Evolutionary conservation across 2,329 filamentous ascomycete genomes (phyloP).

Genomic region (Ambrosiella xylebori): DNA sequence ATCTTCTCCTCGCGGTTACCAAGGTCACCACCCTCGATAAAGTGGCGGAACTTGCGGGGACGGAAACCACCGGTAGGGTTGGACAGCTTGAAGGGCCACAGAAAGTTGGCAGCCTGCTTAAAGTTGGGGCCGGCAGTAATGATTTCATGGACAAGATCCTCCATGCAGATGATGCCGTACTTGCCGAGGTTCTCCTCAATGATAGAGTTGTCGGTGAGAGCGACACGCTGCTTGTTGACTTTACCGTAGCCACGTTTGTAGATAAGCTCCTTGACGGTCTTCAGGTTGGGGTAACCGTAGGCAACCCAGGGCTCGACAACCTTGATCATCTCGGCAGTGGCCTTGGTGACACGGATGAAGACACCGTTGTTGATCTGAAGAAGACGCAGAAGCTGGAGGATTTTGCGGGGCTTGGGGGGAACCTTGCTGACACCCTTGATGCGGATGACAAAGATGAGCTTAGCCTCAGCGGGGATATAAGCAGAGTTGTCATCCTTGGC

Average conservation of each 20-base stretch:
- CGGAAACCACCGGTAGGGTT: constrained; percentile 97
- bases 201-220: constrained; percentile 93
- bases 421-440: constrained; percentile 99
- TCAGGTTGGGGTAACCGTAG: constrained; percentile 99
- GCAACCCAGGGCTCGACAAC: constrained; percentile 98
- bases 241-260: constrained; percentile 99
- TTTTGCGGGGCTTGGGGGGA: constrained; percentile 99
- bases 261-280: constrained; percentile 96
- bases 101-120: constrained; percentile 98
- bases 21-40: constrained; percentile 93
- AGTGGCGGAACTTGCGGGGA: constrained; percentile 96
- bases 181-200: constrained; percentile 94
- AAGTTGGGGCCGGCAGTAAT: constrained; percentile 97
- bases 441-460: constrained; percentile 93
- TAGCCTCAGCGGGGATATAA: constrained; percentile 87
- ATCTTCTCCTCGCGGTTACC: constrained; percentile 98
- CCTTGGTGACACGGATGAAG: constrained; percentile 96
- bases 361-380: constrained; percentile 99
- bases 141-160: constrained; percentile 99
- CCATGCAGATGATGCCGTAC: constrained; percentile 98
- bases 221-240: constrained; percentile 92
- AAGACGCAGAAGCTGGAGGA: constrained; percentile 95
- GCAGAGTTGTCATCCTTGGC: constrained; percentile 86
- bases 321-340: constrained; percentile 92
- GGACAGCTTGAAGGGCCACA: constrained; percentile 99